Evolutionary conservation across 2,329 filamentous ascomycete genomes (phyloP).

Genomic region (Diplodia seriata): DNA sequence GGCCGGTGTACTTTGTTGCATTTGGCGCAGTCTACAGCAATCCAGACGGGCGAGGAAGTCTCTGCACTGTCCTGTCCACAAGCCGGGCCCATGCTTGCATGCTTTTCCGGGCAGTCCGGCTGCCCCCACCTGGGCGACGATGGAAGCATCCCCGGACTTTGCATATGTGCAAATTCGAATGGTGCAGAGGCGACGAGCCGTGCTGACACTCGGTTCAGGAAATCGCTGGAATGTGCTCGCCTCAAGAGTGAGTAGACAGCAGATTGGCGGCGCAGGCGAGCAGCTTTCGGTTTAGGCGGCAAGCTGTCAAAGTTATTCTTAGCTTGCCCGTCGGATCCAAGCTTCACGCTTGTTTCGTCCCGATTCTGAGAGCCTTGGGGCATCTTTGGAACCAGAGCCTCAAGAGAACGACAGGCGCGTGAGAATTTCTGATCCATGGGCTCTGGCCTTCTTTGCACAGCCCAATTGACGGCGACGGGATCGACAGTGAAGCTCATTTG

Average conservation of each 20-base stretch:
- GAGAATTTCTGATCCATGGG: slow-evolving; percentile 21
- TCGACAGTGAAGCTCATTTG: neutral
- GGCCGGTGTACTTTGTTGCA: slow-evolving; percentile 15
- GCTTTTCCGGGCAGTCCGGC: neutral
- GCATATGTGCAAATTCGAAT: slow-evolving; percentile 18
- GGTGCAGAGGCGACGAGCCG: slow-evolving; percentile 1
- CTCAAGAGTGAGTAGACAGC: slow-evolving; percentile 20
- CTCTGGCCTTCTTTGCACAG: neutral
- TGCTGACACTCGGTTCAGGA: slow-evolving; percentile 23
- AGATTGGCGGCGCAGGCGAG: slow-evolving; percentile 20
- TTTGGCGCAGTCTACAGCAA: slow-evolving; percentile 20
- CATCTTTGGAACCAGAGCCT: slow-evolving; percentile 1
- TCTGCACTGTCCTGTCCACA: neutral
- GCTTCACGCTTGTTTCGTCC: neutral
- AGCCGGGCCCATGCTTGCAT: slow-evolving; percentile 6
- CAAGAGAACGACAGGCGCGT: neutral
- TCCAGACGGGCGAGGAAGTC: slow-evolving; percentile 15
- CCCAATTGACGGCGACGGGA: neutral
- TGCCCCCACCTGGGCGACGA: neutral
- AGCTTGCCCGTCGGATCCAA: slow-evolving; percentile 5
- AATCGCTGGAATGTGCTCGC: slow-evolving; percentile 18
- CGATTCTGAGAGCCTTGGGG: neutral
- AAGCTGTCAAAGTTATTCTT: slow-evolving; percentile 11
- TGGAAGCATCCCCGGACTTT: neutral
- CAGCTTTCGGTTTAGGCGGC: slow-evolving; percentile 11